phyloP scores from a whole-genome alignment of 2,329 filamentous ascomycete species.

The Penicillium nordicum region DNA sequence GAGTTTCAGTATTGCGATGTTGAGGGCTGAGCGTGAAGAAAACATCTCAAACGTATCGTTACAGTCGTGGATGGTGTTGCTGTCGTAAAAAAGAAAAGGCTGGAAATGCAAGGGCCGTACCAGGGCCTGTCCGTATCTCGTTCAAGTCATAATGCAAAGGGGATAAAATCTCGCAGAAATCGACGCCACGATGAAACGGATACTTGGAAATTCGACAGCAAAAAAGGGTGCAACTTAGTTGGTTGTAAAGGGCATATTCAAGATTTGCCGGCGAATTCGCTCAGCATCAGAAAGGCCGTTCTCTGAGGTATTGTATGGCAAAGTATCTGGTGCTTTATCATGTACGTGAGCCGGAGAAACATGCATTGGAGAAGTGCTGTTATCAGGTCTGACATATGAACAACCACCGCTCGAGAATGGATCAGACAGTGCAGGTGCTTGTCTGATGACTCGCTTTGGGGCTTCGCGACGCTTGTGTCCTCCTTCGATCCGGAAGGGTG shows the following conservation, averaged over 20 bases:
- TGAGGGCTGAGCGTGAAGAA: slow-evolving; percentile 7
- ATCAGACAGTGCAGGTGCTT: slow-evolving; percentile 45
- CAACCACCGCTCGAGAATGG: slow-evolving; percentile 37
- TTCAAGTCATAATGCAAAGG: slow-evolving; percentile 31
- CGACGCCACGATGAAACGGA: slow-evolving; percentile 24
- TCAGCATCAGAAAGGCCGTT: slow-evolving; percentile 39
- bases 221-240: slow-evolving; percentile 18
- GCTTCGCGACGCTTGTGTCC: slow-evolving; percentile 31
- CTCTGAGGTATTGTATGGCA: slow-evolving; percentile 34
- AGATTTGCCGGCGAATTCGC: slow-evolving; percentile 39
- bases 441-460: slow-evolving; percentile 33
- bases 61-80: slow-evolving; percentile 34
- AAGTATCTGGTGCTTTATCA: slow-evolving; percentile 9
- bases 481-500: slow-evolving; percentile 46
- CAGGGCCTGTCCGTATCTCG: slow-evolving; percentile 20
- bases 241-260: slow-evolving; percentile 35
- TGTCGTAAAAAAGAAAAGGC: slow-evolving; percentile 29
- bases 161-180: slow-evolving; percentile 20
- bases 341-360: slow-evolving; percentile 17
- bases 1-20: slow-evolving; percentile 12
- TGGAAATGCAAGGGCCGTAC: slow-evolving; percentile 14
- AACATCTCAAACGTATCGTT: slow-evolving; percentile 26
- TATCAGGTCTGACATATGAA: slow-evolving; percentile 18
- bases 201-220: slow-evolving; percentile 13
- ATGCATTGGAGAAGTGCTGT: slow-evolving; percentile 14